A percentile compares a stretch with the other conserved stretches of the same genome.
Conservation (phyloP, 2,329 filamentous ascomycete species). For the Fusarium irregulare region DNA sequence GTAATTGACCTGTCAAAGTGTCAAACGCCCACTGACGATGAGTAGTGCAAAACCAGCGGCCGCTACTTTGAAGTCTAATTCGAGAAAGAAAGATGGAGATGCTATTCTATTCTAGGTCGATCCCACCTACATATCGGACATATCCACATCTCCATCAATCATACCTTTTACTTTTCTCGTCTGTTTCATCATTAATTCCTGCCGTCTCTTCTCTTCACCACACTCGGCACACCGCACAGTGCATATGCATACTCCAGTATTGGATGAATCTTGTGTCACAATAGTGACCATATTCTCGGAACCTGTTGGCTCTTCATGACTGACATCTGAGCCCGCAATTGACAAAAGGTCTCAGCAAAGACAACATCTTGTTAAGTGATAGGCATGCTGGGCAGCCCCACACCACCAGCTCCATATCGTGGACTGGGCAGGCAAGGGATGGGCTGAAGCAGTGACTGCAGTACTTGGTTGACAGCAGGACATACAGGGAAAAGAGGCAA, state of each 20-base stretch:
- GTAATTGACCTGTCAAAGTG: conserved; percentile 31
- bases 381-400: conserved; percentile 5
- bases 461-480: background rate
- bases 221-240: background rate
- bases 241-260: background rate
- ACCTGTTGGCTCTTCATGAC: conserved; percentile 26
- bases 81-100: background rate
- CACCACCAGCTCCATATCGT: conserved; percentile 10
- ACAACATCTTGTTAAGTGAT: background rate
- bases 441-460: background rate
- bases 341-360: conserved; percentile 2
- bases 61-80: conserved; percentile 13
- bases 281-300: conserved; percentile 7
- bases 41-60: background rate
- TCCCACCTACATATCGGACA: background rate
- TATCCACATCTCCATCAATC: background rate
- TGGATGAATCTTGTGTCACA: background rate
- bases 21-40: conserved; percentile 4
- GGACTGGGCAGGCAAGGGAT: background rate
- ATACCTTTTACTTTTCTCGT: background rate
- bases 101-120: background rate
- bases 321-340: conserved; percentile 35
- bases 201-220: background rate
- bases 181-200: background rate
- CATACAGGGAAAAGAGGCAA: background rate